Evolutionary conservation across 768 basidiomycete species (phyloP).

Genomic region (Jaapia argillacea): DNA sequence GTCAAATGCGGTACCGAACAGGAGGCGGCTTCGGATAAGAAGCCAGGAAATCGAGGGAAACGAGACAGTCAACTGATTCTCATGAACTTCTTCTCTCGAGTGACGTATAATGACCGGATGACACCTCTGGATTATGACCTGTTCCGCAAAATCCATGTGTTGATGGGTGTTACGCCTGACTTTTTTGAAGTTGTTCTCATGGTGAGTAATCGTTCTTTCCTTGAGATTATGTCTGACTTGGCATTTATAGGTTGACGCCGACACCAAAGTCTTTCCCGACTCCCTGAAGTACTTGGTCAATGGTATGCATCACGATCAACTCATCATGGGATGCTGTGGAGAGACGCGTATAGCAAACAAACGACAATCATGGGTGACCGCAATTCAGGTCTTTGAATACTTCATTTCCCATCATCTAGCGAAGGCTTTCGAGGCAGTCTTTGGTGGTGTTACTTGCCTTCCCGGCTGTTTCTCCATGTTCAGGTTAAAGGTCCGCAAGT

Average conservation of each 20-base stretch:
- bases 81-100: slow-evolving; percentile 99
- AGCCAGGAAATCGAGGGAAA: slow-evolving; percentile 97
- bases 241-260: slow-evolving; percentile 80
- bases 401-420: slow-evolving; percentile 98
- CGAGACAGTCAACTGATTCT: slow-evolving; percentile 97
- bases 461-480: slow-evolving; percentile 99
- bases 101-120: slow-evolving; percentile 99
- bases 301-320: slow-evolving; percentile 96
- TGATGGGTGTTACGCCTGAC: slow-evolving; percentile 99
- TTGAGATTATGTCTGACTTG: slow-evolving; percentile 4
- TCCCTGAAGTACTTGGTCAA: slow-evolving; percentile 90
- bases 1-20: slow-evolving; percentile 94
- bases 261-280: slow-evolving; percentile 90
- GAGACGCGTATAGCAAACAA: slow-evolving; percentile 99
- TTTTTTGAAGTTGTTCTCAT: slow-evolving; percentile 96
- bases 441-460: slow-evolving; percentile 97
- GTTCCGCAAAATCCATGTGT: slow-evolving; percentile 89
- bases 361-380: slow-evolving; percentile 95
- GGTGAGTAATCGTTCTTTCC: slow-evolving; percentile 42
- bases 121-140: slow-evolving; percentile 94
- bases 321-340: slow-evolving; percentile 99
- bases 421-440: slow-evolving; percentile 98
- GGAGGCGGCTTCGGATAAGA: slow-evolving; percentile 77
- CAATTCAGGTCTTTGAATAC: slow-evolving; percentile 97
- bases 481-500: slow-evolving; percentile 85